Conservation (phyloP, 257 asterid species). For the Salvia rosmarinus region DNA sequence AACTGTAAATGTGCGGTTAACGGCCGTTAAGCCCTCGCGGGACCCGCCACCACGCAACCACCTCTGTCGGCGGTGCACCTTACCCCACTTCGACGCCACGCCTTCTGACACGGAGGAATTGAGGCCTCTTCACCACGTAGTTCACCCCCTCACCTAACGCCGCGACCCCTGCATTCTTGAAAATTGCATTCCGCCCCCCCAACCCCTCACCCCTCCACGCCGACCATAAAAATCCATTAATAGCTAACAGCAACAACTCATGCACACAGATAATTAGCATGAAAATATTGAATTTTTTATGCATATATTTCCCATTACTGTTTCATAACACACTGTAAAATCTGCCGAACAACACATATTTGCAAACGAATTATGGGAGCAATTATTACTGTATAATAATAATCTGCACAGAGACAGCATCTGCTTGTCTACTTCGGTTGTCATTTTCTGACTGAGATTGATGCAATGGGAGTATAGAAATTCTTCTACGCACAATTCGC, state of each 20-base stretch:
- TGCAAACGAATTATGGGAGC: constrained; percentile 7
- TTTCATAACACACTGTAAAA: not conserved
- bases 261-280: constrained; percentile 1
- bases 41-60: constrained; percentile 71
- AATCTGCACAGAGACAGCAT: constrained; percentile 17
- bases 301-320: not conserved
- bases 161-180: constrained; percentile 33
- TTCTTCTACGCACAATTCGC: not conserved
- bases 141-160: not conserved
- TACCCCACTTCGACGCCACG: constrained; percentile 21
- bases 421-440: constrained; percentile 26
- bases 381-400: constrained; percentile 17
- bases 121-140: constrained; percentile 22
- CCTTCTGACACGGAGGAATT: constrained; percentile 45
- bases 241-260: constrained; percentile 43
- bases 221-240: constrained; percentile 39
- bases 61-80: constrained; percentile 37
- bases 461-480: not conserved
- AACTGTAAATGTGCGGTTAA: constrained; percentile 29
- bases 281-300: not conserved
- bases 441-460: constrained; percentile 34
- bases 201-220: too few species aligned
- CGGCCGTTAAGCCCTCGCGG: constrained; percentile 37
- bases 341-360: constrained; percentile 7
- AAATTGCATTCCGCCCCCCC: constrained; percentile 43